These are phyloP conservation scores for Cetraspora pellucida DNA, from an alignment of 192 early-diverging fungal genomes.

Conservation along the genomic window DNA sequence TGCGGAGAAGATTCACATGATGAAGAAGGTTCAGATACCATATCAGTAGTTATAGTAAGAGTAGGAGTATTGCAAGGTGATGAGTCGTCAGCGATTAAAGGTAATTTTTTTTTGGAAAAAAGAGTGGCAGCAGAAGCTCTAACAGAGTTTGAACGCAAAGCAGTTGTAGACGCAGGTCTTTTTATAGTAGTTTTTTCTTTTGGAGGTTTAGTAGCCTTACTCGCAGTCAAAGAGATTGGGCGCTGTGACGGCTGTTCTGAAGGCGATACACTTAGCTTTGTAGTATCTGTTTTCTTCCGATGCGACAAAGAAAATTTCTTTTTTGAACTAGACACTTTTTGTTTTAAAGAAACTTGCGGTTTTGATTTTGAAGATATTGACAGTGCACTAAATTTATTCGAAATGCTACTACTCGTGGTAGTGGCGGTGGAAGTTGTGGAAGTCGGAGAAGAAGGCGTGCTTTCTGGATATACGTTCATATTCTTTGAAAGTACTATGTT, in stretches of 20 bases:
- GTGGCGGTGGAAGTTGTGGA: not conserved
- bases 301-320: not conserved
- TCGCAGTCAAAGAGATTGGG: not conserved
- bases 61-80: not conserved
- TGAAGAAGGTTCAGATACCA: not conserved
- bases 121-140: not conserved
- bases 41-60: not conserved
- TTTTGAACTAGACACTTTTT: not conserved
- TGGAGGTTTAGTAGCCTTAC: not conserved
- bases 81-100: not conserved
- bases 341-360: not conserved
- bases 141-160: not conserved
- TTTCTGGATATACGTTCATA: constrained; percentile 19
- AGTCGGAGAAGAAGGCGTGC: not conserved
- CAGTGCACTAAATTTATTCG: not conserved
- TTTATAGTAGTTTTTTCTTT: not conserved
- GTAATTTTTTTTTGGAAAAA: not conserved
- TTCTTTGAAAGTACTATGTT: not conserved
- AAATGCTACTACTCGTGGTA: not conserved
- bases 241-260: not conserved
- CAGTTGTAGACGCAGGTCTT: not conserved
- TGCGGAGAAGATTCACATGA: constrained; percentile 9
- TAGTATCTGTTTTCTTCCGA: not conserved
- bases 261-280: not conserved
- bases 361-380: not conserved